Evolutionary conservation across 1,284 basidiomycete species (phyloP), one percentile per base, ranked within the genome.

Genomic region (Somion occarium): DNA sequence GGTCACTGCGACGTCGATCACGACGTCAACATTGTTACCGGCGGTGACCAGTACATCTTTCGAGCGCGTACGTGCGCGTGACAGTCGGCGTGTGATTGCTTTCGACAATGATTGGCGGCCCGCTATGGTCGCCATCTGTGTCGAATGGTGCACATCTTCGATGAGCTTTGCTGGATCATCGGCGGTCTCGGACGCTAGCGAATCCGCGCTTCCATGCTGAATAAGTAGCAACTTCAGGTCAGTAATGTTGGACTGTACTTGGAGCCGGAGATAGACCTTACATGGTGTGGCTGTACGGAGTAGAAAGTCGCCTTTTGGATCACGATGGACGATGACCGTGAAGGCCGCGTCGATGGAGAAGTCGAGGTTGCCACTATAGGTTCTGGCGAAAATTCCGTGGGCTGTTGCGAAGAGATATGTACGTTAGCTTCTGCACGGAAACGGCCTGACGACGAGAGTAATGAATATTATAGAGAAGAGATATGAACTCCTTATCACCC

Each of bases 1-100:
- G 56, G 81, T 73, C 42, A 86, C 75, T 37, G 76, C 79, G n/a
- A 84, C 74, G 26, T 73, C 80, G 48, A 85, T 76, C n/a, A 74
- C 63, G n/a, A 77, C 64, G 38, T 68, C 69, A 9, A 9, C 18
- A 41, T 41, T 41, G 30, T 59, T 58, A n/a, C 59, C 53, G 20
- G 54, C 52, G 20, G 44, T 56, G 44, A 42, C 27, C 44, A 60
- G 50, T 34, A 61, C 46, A 46, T 57, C 57, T 24, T 51, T 41
- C 42, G 59, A 58, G 11, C 70, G 65, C 4, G 79, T 78, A 37
- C 70, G 71, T 2, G 76, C 69, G 37, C 78, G 75, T 49, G 74
- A 76, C 38, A 83, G 69, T 19, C 77, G 70, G 38, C 80, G 73
- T 15, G 81, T 73, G 57, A 85, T 69, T 13, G 76, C 74, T 55